phyloP scores from a whole-genome alignment of 2,329 filamentous ascomycete genomes.

The Trichoderma koningiopsis region DNA sequence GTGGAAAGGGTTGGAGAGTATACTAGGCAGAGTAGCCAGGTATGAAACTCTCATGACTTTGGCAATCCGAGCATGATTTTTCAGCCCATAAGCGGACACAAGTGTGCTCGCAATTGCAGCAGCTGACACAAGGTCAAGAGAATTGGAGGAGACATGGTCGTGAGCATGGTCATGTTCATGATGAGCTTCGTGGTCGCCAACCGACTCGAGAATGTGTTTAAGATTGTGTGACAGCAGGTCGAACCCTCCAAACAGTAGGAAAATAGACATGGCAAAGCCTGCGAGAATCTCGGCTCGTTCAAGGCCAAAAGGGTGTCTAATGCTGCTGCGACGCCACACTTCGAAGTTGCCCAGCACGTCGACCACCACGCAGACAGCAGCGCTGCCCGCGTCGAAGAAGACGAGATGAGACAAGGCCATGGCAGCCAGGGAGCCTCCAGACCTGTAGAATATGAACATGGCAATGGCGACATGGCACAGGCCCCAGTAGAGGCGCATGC shows the following conservation, averaged over 20 bases:
- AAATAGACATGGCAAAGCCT: conserved; percentile 93
- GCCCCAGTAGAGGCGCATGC: conserved; percentile 82
- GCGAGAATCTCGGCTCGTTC: conserved; percentile 92
- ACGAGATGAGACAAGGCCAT: conserved; percentile 91
- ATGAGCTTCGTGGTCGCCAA: conserved; percentile 67
- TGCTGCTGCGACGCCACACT: conserved; percentile 90
- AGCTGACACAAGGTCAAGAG: conserved; percentile 77
- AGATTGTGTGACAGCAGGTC: conserved; percentile 93
- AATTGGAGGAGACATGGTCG: conserved; percentile 68
- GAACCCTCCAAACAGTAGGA: conserved; percentile 95
- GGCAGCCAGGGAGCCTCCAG: conserved; percentile 83
- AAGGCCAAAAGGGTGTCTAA: conserved; percentile 91
- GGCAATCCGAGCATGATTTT: conserved; percentile 89
- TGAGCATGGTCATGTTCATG: conserved; percentile 67
- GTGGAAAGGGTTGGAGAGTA: conserved; percentile 94
- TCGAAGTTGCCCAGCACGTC: conserved; percentile 97
- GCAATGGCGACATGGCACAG: conserved; percentile 84
- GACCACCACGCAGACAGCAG: conserved; percentile 85
- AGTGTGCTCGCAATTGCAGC: conserved; percentile 82
- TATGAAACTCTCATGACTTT: conserved; percentile 87
- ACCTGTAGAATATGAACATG: conserved; percentile 80
- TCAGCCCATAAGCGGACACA: conserved; percentile 81
- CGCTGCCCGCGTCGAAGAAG: conserved; percentile 92
- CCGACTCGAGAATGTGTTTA: conserved; percentile 81
- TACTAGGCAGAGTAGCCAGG: conserved; percentile 76